Percentiles rank a stretch among this genome's conserved stretches.
phyloP scores from a whole-genome alignment of 176 grass and related monocot species.

The Triticum turgidum region DNA sequence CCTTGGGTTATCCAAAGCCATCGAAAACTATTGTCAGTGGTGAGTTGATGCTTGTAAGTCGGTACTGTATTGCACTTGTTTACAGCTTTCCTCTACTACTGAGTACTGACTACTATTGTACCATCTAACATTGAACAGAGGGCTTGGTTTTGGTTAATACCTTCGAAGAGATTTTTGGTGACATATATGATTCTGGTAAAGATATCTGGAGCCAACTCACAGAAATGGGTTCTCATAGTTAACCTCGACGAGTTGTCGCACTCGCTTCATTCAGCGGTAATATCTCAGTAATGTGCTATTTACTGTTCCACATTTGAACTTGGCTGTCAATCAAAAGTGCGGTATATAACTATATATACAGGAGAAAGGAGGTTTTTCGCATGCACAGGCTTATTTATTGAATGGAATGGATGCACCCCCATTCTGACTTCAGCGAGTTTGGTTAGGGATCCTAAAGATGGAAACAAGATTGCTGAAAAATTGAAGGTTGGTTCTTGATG shows the following conservation, averaged over 20 bases:
- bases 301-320: not conserved
- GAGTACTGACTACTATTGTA: not conserved
- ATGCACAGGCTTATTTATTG: constrained; percentile 11
- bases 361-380: constrained; percentile 10
- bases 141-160: constrained; percentile 4
- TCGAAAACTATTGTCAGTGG: not conserved
- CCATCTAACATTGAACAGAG: not conserved
- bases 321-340: not conserved
- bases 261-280: constrained; percentile 26
- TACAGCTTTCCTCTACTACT: not conserved
- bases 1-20: constrained; percentile 7
- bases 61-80: not conserved
- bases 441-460: constrained; percentile 18
- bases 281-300: not conserved
- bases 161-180: constrained; percentile 11
- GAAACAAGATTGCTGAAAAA: constrained; percentile 18
- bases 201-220: constrained; percentile 6
- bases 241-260: not conserved
- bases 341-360: not conserved
- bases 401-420: not conserved
- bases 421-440: constrained; percentile 23
- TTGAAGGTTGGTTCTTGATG: not conserved
- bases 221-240: not conserved
- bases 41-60: not conserved
- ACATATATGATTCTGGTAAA: not conserved